These are phyloP conservation scores for Suhomyces atakaporum DNA, from an alignment of 1,139 yeast species.

Conservation along the genomic window DNA sequence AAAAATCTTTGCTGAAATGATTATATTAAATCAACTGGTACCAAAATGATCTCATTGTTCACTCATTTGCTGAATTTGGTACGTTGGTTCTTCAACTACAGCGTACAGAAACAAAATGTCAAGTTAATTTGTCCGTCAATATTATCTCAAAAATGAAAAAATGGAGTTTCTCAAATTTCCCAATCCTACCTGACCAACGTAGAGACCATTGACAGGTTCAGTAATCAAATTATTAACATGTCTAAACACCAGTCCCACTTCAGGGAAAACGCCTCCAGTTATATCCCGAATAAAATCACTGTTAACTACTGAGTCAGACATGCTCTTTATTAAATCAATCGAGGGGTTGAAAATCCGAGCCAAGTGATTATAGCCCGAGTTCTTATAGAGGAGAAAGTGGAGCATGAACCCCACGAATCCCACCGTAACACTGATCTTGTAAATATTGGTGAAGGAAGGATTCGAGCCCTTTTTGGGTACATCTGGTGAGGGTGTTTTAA, in stretches of 20 bases:
- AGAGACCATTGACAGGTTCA: conserved; percentile 22
- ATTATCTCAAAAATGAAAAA: too few relatives aligned
- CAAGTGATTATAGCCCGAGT: conserved; percentile 16
- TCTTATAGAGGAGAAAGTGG: conserved; percentile 35
- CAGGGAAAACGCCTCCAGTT: conserved; percentile 13
- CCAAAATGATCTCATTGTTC: too few relatives aligned
- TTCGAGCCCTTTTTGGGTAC: conserved; percentile 16
- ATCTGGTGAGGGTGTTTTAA: conserved; percentile 18
- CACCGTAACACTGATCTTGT: conserved; percentile 40
- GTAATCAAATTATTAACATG: conserved; percentile 19
- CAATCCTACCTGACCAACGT: conserved; percentile 34
- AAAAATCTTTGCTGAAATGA: too few relatives aligned
- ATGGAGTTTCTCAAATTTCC: conserved; percentile 31
- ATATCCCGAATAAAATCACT: conserved; percentile 1
- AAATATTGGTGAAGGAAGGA: conserved; percentile 22
- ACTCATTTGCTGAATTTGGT: too few relatives aligned
- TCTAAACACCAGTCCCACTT: conserved; percentile 17
- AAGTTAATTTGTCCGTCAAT: conserved; percentile 11
- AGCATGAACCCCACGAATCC: conserved; percentile 45
- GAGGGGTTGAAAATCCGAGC: conserved; percentile 11
- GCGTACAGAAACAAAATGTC: background rate
- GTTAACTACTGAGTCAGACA: conserved; percentile 1
- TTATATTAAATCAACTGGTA: too few relatives aligned
- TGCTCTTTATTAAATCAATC: background rate
- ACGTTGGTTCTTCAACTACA: too few relatives aligned